Evolutionary conservation across 805 yeast genomes (phyloP).

Genomic region (Candida peoriensis): DNA sequence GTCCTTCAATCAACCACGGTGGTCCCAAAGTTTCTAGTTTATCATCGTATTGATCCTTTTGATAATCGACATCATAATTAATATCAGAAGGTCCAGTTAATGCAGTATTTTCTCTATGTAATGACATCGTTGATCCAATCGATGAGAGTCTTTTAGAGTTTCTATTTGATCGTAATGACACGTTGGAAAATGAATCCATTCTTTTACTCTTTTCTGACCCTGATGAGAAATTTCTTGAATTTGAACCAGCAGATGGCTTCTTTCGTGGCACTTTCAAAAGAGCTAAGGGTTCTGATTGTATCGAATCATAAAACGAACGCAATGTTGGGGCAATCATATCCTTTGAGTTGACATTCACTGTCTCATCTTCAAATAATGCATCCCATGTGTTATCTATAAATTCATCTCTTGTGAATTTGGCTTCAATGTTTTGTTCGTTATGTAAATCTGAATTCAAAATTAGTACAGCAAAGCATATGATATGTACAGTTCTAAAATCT

Average conservation of each 20-base stretch:
- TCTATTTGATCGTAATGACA: conserved; percentile 17
- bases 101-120: conserved; percentile 3
- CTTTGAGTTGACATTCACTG: conserved; percentile 1
- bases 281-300: conserved; percentile 18
- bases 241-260: too few relatives aligned
- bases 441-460: conserved; percentile 76
- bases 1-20: conserved; percentile 76
- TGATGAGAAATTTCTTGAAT: conserved; percentile 8
- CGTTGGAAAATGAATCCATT: conserved; percentile 12
- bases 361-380: conserved; percentile 32
- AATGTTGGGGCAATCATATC: conserved; percentile 12
- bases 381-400: conserved; percentile 47
- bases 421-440: conserved; percentile 36
- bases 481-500: conserved; percentile 57
- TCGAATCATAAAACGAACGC: conserved; percentile 34
- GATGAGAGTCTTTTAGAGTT: conserved; percentile 22
- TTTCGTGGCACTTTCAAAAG: conserved; percentile 6
- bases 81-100: conserved; percentile 10
- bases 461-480: conserved; percentile 65
- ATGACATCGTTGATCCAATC: conserved; percentile 18
- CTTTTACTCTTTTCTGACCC: conserved; percentile 4
- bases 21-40: conserved; percentile 64
- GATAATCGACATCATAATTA: conserved; percentile 25
- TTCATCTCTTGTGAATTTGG: conserved; percentile 34
- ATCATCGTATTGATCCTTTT: conserved; percentile 47